Base-by-base conservation (phyloP, 139 green algal genomes). In the Yamagishiella unicocca region DNA sequence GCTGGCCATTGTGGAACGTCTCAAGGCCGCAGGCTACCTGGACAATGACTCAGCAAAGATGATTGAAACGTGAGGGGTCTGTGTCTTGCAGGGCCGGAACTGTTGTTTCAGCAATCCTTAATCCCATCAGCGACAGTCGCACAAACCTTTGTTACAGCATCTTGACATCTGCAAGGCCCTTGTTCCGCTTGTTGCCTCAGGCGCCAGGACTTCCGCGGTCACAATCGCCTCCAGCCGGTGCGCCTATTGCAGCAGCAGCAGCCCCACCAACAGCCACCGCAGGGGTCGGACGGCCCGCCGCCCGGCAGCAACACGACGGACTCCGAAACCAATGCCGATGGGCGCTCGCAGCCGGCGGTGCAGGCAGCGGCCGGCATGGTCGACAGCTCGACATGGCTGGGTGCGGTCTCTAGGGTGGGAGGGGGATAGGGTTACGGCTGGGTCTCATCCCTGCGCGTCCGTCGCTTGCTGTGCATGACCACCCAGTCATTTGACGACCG, bases 1-100 rank as follows among this genome's bases (percentile, higher is more conserved):
- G 76, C 1, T 29, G 38, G 53, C 37, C 45, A n/a, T 82, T 10
- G 75, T 82, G 17, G 31, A 21, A 50, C 50, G 50, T 31, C 75
- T 82, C 33, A 17, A 7, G 50, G 75, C 50, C 50, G 75, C n/a
- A 2, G 75, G 75, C 4, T 68, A 31, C 17, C 38, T 66, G 45
- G 50, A 70, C 50, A 19, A 22, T 7, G 75, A 67, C 6, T 68
- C 75, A 0, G 75, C 46, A 3, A 31, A 37, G 31, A 68, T 68
- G 75, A 46, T 68, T 40, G 45, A 82, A 33, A 82, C 50, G 75
- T 82, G 46, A 9, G 50, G 1, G 19, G 64, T 58, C n/a, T n/a
- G n/a, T n/a, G n/a, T n/a, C n/a, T n/a, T n/a, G n/a, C n/a, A n/a
- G n/a, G n/a, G n/a, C n/a, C n/a, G n/a, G n/a, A n/a, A n/a, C n/a